Percentiles rank a stretch among this genome's conserved stretches.
phyloP scores from a whole-genome alignment of 208 protist species.

The Wallacemonas rigidus region DNA sequence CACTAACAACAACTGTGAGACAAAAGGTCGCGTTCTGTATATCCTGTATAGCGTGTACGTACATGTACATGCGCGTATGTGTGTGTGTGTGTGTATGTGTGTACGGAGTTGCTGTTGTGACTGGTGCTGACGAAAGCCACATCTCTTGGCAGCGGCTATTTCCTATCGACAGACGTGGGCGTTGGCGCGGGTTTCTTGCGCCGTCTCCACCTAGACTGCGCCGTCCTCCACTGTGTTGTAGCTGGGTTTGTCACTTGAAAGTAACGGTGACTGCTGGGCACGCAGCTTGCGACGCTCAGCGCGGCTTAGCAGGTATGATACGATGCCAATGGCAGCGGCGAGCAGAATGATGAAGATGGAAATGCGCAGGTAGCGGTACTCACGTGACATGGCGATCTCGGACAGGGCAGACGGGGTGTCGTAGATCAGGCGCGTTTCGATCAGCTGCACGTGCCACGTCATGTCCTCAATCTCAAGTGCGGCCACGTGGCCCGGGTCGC shows the following conservation, averaged over 20 bases:
- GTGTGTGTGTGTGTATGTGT: too few species aligned
- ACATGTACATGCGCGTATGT: too few species aligned
- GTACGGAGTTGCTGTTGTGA: too few species aligned
- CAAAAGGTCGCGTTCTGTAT: too few species aligned
- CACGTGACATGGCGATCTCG: conserved; percentile 8
- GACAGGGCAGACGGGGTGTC: conserved; percentile 18
- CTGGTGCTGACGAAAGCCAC: too few species aligned
- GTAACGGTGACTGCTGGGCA: conserved; percentile 11
- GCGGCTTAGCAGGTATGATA: conserved; percentile 26
- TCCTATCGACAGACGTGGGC: too few species aligned
- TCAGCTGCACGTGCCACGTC: conserved; percentile 72
- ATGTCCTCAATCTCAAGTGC: conserved; percentile 82
- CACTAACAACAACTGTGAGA: too few species aligned
- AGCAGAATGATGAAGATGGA: conserved; percentile 30
- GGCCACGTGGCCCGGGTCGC: conserved; percentile 82
- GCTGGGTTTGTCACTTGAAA: neutral
- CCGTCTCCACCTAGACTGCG: neutral
- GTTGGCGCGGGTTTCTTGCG: too few species aligned
- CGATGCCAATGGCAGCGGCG: conserved; percentile 18
- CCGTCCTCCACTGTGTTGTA: conserved; percentile 2
- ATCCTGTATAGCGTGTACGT: too few species aligned
- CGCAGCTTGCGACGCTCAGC: conserved; percentile 29
- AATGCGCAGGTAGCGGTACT: conserved; percentile 30
- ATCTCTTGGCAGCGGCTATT: too few species aligned
- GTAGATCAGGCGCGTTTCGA: conserved; percentile 59